A percentile compares a stretch with the other conserved stretches of the same genome.
Evolutionary conservation across 768 basidiomycete genomes (phyloP).

Genomic region (Fomitopsis pulvina): DNA sequence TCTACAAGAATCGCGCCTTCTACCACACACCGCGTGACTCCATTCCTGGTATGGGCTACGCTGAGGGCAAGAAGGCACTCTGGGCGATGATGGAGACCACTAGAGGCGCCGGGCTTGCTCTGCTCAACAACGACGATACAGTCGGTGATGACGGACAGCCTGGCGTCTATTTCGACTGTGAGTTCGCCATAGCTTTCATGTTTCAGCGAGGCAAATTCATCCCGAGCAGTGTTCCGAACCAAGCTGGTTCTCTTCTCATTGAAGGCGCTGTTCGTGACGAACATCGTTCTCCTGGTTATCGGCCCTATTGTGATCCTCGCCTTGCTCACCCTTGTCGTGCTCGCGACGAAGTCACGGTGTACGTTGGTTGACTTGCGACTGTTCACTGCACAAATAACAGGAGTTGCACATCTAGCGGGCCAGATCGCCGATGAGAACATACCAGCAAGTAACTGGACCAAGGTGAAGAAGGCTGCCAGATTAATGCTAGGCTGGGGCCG

Average conservation of each 20-base stretch:
- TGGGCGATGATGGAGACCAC: constrained; percentile 79
- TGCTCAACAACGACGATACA: constrained; percentile 38
- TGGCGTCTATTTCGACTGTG: constrained; percentile 74
- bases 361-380: neutral
- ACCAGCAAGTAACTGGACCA: constrained; percentile 15
- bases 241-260: constrained; percentile 50
- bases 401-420: neutral
- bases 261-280: constrained; percentile 41
- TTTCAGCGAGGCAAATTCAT: neutral
- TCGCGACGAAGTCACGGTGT: constrained; percentile 18
- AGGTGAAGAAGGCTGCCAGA: constrained; percentile 22
- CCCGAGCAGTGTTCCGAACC: constrained; percentile 48
- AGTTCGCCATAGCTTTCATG: neutral
- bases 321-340: constrained; percentile 31
- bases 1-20: constrained; percentile 64
- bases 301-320: constrained; percentile 51
- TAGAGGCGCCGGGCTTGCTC: constrained; percentile 43
- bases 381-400: no score
- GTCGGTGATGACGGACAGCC: constrained; percentile 20
- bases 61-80: constrained; percentile 47
- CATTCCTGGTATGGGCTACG: constrained; percentile 43
- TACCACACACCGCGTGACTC: constrained; percentile 77
- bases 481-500: constrained; percentile 44
- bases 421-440: constrained; percentile 3
- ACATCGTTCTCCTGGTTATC: constrained; percentile 54